Percentiles rank a stretch among this genome's conserved stretches.
Conservation (phyloP, 2,329 filamentous ascomycete species). For the Esteya vermicola region DNA sequence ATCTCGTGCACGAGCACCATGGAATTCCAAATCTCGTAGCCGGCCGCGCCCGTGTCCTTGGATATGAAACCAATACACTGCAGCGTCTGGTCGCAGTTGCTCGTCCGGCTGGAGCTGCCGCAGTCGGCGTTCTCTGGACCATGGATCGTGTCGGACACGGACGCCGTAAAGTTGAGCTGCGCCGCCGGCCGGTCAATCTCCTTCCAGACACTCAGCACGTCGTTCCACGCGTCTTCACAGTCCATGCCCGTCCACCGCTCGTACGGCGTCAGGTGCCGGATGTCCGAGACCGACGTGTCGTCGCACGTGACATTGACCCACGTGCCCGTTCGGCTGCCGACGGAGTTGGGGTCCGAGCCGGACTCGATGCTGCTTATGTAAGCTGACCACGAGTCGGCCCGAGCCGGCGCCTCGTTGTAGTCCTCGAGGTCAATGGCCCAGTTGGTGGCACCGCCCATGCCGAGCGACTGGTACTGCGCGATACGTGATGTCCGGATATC, state of each 20-base stretch:
- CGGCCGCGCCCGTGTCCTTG: constrained; percentile 9
- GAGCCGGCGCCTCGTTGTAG: neutral
- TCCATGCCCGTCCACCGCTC: neutral
- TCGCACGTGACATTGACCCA: neutral
- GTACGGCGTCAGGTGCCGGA: neutral
- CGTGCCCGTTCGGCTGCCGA: neutral
- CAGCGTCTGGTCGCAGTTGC: constrained; percentile 5
- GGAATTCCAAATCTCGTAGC: constrained; percentile 11
- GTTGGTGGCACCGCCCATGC: constrained; percentile 11
- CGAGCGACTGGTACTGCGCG: constrained; percentile 4
- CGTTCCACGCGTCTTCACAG: neutral
- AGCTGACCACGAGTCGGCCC: neutral
- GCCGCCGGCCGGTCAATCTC: too few species aligned
- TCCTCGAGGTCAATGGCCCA: constrained; percentile 14
- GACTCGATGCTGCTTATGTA: neutral
- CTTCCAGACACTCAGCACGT: neutral
- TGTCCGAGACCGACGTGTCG: neutral
- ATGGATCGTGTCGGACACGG: constrained; percentile 6
- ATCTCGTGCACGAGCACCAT: constrained; percentile 7
- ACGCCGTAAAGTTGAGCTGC: constrained; percentile 9
- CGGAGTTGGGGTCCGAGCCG: neutral
- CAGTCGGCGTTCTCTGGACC: neutral
- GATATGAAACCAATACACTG: neutral
- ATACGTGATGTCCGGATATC: constrained; percentile 7
- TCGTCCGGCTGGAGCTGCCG: neutral